These are phyloP conservation scores for Daldinia loculata DNA, from an alignment of 495 filamentous ascomycete species.

Conservation along the genomic window DNA sequence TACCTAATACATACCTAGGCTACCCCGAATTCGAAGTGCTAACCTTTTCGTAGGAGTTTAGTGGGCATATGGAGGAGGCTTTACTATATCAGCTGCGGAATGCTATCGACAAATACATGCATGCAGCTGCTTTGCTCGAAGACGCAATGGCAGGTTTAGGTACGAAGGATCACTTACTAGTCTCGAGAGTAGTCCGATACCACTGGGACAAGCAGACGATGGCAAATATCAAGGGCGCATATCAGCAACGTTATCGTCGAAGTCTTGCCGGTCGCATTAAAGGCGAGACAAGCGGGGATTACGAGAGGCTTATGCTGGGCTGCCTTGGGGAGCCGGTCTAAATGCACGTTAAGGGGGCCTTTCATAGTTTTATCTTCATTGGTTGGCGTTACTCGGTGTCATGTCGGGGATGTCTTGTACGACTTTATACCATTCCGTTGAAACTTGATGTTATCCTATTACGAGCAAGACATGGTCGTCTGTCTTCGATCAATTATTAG, in stretches of 20 bases:
- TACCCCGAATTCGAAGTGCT: neutral
- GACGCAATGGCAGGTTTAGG: slow-evolving; percentile 86
- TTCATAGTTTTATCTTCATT: neutral
- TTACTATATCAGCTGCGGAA: slow-evolving; percentile 79
- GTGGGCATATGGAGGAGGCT: slow-evolving; percentile 90
- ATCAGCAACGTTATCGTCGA: slow-evolving; percentile 67
- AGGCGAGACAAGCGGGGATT: slow-evolving; percentile 89
- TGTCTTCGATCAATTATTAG: neutral
- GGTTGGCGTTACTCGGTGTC: neutral
- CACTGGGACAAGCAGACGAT: slow-evolving; percentile 83
- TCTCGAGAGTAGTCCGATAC: slow-evolving; percentile 72
- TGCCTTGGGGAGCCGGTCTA: slow-evolving; percentile 54
- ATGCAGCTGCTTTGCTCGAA: slow-evolving; percentile 82
- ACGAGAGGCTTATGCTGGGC: slow-evolving; percentile 72
- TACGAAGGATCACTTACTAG: slow-evolving; percentile 84
- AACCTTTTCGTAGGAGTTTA: slow-evolving; percentile 68
- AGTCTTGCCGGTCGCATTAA: slow-evolving; percentile 71
- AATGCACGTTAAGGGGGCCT: neutral
- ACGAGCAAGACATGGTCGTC: neutral
- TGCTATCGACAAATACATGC: slow-evolving; percentile 79
- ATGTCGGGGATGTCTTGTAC: neutral
- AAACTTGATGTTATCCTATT: neutral
- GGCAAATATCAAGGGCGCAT: slow-evolving; percentile 77
- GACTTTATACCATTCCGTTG: slow-evolving; percentile 9
- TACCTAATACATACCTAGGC: neutral